These are phyloP conservation scores for Apiotrichum mycotoxinovorans DNA, from an alignment of 1,284 basidiomycete species.

Conservation along the genomic window DNA sequence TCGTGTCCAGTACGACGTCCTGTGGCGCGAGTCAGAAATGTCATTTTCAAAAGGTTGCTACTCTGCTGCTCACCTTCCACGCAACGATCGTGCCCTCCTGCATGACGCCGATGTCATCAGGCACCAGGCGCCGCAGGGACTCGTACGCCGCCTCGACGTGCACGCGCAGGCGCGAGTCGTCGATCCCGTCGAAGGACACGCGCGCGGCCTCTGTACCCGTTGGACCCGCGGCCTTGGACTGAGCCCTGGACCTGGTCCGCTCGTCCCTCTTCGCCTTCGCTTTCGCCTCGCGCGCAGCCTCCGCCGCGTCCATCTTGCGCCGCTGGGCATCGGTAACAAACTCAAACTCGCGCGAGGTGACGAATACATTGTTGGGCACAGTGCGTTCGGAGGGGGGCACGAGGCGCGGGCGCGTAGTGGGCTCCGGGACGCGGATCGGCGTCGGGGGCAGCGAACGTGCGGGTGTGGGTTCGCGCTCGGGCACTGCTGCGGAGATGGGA, in stretches of 20 bases:
- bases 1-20: constrained; percentile 37
- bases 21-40: constrained; percentile 8
- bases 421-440: constrained; percentile 9
- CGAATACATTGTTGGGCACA: constrained; percentile 41
- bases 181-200: constrained; percentile 11
- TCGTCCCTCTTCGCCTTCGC: background rate
- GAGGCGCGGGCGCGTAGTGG: constrained; percentile 8
- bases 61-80: constrained; percentile 31
- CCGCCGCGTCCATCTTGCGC: constrained; percentile 4
- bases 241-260: too few species aligned
- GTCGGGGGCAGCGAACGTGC: constrained; percentile 6
- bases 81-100: constrained; percentile 21
- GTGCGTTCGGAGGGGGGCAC: constrained; percentile 30
- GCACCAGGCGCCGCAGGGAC: constrained; percentile 5
- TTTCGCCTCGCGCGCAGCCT: background rate
- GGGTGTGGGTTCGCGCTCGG: background rate
- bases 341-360: constrained; percentile 31
- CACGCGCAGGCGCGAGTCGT: background rate
- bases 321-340: constrained; percentile 16
- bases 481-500: background rate
- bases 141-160: constrained; percentile 17
- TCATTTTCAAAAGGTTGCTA: too few species aligned
- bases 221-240: background rate
- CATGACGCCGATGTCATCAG: background rate
- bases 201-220: background rate